phyloP scores from a whole-genome alignment of 306 rosid genomes.

The Oemleria cerasiformis region DNA sequence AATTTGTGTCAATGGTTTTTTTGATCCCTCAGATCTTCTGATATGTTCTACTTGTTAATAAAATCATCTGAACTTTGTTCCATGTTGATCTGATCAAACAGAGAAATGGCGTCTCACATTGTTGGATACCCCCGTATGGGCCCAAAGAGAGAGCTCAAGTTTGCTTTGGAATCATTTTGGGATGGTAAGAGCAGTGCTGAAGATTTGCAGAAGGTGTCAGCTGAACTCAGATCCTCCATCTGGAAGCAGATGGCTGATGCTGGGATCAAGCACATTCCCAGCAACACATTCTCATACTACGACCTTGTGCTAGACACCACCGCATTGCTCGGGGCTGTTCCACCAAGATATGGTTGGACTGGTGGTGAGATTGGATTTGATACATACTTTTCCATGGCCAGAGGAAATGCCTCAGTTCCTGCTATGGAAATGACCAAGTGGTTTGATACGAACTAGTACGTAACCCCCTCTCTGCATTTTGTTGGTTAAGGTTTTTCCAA shows the following conservation, averaged over 20 bases:
- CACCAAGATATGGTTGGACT: conserved; percentile 75
- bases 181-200: conserved; percentile 85
- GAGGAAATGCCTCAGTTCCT: conserved; percentile 88
- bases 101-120: conserved; percentile 83
- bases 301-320: conserved; percentile 85
- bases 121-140: conserved; percentile 97
- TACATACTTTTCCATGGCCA: conserved; percentile 91
- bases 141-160: conserved; percentile 96
- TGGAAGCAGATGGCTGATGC: conserved; percentile 83
- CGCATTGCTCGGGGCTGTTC: conserved; percentile 82
- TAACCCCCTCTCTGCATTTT: not conserved
- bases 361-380: conserved; percentile 85
- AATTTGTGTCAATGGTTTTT: not conserved
- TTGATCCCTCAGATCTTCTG: no score
- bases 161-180: conserved; percentile 89
- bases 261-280: conserved; percentile 87
- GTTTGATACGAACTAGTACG: conserved; percentile 98
- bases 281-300: conserved; percentile 81
- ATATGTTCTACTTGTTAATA: not conserved
- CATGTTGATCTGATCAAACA: conserved; percentile 26
- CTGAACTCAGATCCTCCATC: conserved; percentile 76
- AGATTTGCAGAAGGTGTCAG: conserved; percentile 72
- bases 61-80: conserved; percentile 14
- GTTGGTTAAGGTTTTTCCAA: not conserved
- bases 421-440: conserved; percentile 99